A percentile compares a stretch with the other conserved stretches of the same genome.
phyloP scores from a whole-genome alignment of 2,329 filamentous ascomycete species.

The Fusarium heterosporum region DNA sequence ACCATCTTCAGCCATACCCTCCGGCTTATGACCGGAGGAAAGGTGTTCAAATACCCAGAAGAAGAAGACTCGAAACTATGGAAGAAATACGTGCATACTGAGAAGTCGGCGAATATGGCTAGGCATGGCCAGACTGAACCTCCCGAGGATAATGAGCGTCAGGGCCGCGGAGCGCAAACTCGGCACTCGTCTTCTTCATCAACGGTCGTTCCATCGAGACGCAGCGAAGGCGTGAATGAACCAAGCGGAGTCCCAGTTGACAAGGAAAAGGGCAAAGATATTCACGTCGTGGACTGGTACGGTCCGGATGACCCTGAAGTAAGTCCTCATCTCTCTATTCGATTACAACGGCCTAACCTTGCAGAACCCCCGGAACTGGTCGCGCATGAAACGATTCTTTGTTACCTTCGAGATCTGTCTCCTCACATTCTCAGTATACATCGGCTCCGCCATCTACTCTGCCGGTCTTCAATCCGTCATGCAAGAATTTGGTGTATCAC shows the following conservation, averaged over 20 bases:
- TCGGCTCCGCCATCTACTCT: conserved; percentile 16
- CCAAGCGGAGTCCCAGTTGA: neutral
- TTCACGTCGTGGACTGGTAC: conserved; percentile 11
- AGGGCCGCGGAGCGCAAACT: neutral
- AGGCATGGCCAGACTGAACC: neutral
- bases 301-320: conserved; percentile 5
- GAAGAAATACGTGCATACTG: conserved; percentile 11
- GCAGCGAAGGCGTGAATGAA: neutral
- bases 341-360: neutral
- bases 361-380: conserved; percentile 9
- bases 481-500: conserved; percentile 1
- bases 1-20: conserved; percentile 11
- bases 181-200: neutral
- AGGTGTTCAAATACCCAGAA: conserved; percentile 11
- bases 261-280: conserved; percentile 4
- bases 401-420: conserved; percentile 18
- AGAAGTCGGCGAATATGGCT: conserved; percentile 16
- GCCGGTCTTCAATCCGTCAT: conserved; percentile 8
- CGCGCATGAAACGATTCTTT: conserved; percentile 10
- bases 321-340: fast-evolving
- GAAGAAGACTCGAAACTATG: conserved; percentile 13
- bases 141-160: neutral
- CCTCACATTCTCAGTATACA: conserved; percentile 20
- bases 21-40: conserved; percentile 1
- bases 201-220: neutral